Base-by-base conservation (phyloP, 2,329 filamentous ascomycete genomes). In the Aspergillus terreus region DNA sequence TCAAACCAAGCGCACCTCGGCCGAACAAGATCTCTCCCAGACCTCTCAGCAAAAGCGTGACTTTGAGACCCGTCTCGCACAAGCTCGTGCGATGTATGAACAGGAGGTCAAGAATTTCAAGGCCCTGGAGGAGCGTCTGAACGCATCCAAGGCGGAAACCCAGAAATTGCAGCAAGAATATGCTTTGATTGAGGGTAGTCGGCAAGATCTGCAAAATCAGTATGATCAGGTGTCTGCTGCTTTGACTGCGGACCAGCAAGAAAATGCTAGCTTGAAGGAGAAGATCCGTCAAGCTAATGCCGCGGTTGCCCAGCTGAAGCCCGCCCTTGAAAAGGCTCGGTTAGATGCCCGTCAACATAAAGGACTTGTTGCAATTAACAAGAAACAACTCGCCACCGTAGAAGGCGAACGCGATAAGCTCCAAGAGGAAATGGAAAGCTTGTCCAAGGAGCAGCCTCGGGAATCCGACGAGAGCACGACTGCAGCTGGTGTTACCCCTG, bases 281-380 rank as follows among this genome's bases (percentile, higher is more conserved):
- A 88, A 87, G 54, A 96, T 99, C 59, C 84, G 87, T 30, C 81
- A 85, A 47, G 81, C 90, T 40, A 99, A 96, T 64, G 80, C 83
- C 11, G 90, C 95, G 70, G 86, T 96, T 61, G 80, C 83, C 15
- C 86, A 91, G 70, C 76, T 97, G 38, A 95, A 91, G 70, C 91
- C 92, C 30, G 86, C 92, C 59, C 84, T 99, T 47, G 94, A 99
- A 69, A 97, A 96, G 77, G 80, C 95, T 62, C 91, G 88, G 69
- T 90, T 87, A 11, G 91, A 96, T 62, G 91, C 91, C 23, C 85
- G 94, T 40, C 94, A 97, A 70, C 92, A 97, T 67, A 97, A 95
- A 75, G 94, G 94, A 15, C 79, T 97, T 58, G 92, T 95, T 27
- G 92, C 94, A 41, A 99, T 99, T 75, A 96, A 96, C 76, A 97